Evolutionary conservation across 2,329 filamentous ascomycete genomes (phyloP).

Genomic region (Hymenoscyphus linearis): DNA sequence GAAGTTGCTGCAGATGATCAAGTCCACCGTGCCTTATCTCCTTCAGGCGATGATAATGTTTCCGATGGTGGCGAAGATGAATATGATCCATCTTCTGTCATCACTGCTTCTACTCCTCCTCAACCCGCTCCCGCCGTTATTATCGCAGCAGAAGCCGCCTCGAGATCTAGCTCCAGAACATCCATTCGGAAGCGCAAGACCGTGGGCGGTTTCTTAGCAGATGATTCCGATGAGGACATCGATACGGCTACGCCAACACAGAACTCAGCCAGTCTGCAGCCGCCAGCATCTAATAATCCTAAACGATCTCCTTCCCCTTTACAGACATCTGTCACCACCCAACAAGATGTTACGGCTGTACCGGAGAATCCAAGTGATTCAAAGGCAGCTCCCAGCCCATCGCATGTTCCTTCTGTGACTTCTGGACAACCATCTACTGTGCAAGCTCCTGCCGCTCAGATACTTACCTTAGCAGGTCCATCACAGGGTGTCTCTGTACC

Average conservation of each 20-base stretch:
- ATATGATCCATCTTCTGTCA: conserved; percentile 31
- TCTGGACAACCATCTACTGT: conserved; percentile 20
- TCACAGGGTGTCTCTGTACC: conserved; percentile 25
- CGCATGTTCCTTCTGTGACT: conserved; percentile 25
- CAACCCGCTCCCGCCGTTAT: conserved; percentile 23
- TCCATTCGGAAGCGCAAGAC: conserved; percentile 31
- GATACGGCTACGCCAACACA: conserved; percentile 25
- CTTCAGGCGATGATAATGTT: conserved; percentile 28
- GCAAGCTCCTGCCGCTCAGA: conserved; percentile 20
- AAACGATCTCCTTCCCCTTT: conserved; percentile 30
- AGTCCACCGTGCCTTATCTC: conserved; percentile 34
- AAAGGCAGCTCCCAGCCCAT: conserved; percentile 18
- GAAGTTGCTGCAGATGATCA: conserved; percentile 34
- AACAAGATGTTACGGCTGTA: conserved; percentile 23
- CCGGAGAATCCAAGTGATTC: conserved; percentile 30
- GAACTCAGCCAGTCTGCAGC: conserved; percentile 22
- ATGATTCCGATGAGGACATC: conserved; percentile 34
- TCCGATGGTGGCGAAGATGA: conserved; percentile 27
- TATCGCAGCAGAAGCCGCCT: conserved; percentile 26
- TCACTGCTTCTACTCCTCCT: conserved; percentile 16
- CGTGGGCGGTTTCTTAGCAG: conserved; percentile 33
- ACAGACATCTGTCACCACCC: conserved; percentile 26
- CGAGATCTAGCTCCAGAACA: conserved; percentile 31
- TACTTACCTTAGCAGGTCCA: conserved; percentile 26
- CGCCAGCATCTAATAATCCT: conserved; percentile 23